Conservation (phyloP, 2,329 filamentous ascomycete genomes). For the Phialophora expanda region DNA sequence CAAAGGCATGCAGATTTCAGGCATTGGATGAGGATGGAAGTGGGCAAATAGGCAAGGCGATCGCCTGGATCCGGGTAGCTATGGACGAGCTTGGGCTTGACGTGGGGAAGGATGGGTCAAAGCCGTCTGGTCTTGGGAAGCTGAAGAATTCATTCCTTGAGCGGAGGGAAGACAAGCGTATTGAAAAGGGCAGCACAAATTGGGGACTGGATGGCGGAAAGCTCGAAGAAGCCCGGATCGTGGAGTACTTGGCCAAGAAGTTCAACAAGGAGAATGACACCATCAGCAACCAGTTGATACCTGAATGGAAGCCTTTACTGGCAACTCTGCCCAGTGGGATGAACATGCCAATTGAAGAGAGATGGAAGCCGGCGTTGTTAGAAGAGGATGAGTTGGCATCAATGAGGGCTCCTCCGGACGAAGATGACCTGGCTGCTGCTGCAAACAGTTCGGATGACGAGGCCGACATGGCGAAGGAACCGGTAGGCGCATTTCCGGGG, state of each 20-base stretch:
- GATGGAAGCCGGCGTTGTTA: conserved; percentile 68
- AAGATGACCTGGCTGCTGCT: conserved; percentile 47
- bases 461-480: conserved; percentile 40
- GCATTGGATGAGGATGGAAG: conserved; percentile 86
- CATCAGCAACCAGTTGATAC: conserved; percentile 81
- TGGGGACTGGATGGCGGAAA: conserved; percentile 87
- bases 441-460: conserved; percentile 48
- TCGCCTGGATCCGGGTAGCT: conserved; percentile 84
- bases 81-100: conserved; percentile 57
- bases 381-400: conserved; percentile 65
- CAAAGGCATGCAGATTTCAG: conserved; percentile 87
- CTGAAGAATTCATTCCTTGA: conserved; percentile 40
- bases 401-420: conserved; percentile 63
- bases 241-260: conserved; percentile 85
- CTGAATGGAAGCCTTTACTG: conserved; percentile 72
- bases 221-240: conserved; percentile 80
- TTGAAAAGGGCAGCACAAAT: conserved; percentile 65
- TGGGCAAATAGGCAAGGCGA: conserved; percentile 74
- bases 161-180: conserved; percentile 63
- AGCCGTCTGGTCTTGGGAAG: conserved; percentile 36
- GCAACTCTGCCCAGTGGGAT: conserved; percentile 84
- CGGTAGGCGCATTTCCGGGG: conserved; percentile 46
- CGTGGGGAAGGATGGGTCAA: conserved; percentile 39
- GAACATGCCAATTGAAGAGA: conserved; percentile 69
- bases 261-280: conserved; percentile 95